A percentile compares a stretch with the other conserved stretches of the same genome.
phyloP scores from a whole-genome alignment of 331 rosid species.

The Pyrus hybrid region DNA sequence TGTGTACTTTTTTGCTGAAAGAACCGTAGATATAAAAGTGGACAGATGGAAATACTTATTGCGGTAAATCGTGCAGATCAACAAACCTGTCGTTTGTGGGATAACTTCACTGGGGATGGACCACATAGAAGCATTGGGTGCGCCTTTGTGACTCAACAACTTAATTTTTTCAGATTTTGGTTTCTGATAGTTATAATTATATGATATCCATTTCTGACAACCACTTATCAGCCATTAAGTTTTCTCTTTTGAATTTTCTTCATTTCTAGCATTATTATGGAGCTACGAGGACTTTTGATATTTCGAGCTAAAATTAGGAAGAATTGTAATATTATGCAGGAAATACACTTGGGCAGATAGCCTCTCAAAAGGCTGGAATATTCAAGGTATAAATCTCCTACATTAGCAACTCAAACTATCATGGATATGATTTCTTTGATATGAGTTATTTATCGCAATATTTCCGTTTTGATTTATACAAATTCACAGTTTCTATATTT shows the following conservation, averaged over 20 bases:
- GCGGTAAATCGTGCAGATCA: constrained; percentile 41
- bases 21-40: background rate
- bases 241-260: constrained; percentile 6
- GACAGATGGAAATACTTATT: background rate
- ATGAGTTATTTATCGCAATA: constrained; percentile 12
- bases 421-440: constrained; percentile 11
- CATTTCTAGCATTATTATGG: background rate
- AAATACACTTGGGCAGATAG: constrained; percentile 51
- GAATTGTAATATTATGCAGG: constrained; percentile 30
- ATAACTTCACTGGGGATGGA: constrained; percentile 74
- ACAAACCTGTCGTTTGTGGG: constrained; percentile 64
- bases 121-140: constrained; percentile 61
- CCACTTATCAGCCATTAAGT: background rate
- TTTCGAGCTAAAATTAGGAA: background rate
- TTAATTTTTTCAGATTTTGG: constrained; percentile 13
- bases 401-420: constrained; percentile 9
- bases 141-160: constrained; percentile 5
- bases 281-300: background rate
- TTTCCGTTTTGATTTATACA: constrained; percentile 22
- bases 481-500: constrained; percentile 24
- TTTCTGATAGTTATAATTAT: constrained; percentile 4
- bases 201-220: background rate
- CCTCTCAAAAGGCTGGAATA: constrained; percentile 74
- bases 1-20: background rate
- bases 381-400: constrained; percentile 47